Conservation (phyloP, 345 rosid genomes). For the Salix dunnii region DNA sequence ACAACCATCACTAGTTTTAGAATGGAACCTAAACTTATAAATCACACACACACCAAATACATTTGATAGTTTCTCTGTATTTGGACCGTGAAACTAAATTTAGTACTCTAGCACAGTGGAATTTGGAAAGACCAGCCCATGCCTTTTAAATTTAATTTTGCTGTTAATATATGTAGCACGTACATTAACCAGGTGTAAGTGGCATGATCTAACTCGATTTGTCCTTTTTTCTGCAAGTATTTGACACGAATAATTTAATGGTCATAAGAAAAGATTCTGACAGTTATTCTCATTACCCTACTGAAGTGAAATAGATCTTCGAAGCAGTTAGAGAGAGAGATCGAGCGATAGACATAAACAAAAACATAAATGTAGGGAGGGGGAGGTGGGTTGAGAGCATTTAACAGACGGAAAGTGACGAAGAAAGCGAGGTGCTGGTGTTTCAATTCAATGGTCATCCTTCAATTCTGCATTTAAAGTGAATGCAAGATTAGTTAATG, state of each 20-base stretch:
- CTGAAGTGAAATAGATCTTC: neutral
- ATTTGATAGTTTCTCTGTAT: too few relatives aligned
- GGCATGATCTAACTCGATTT: too few relatives aligned
- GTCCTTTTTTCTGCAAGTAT: too few relatives aligned
- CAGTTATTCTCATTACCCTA: constrained; percentile 3
- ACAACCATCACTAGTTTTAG: too few relatives aligned
- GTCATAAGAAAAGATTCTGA: constrained; percentile 2
- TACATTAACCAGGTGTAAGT: neutral
- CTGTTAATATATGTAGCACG: neutral
- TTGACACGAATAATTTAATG: neutral
- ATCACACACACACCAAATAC: too few relatives aligned
- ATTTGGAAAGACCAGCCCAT: neutral
- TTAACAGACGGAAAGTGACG: constrained; percentile 28
- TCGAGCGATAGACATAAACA: neutral
- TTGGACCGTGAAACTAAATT: too few relatives aligned
- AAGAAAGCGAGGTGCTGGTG: constrained; percentile 44
- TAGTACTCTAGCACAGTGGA: too few relatives aligned
- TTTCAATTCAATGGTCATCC: constrained; percentile 32
- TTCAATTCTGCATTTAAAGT: constrained; percentile 53
- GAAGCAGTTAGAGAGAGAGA: neutral
- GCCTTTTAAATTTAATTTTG: neutral
- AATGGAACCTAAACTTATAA: too few relatives aligned
- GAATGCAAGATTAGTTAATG: constrained; percentile 51
- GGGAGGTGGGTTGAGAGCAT: constrained; percentile 53
- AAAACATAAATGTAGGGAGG: constrained; percentile 39